Base-by-base conservation (phyloP, 2,329 filamentous ascomycete species). In the Elsinoe batatas region DNA sequence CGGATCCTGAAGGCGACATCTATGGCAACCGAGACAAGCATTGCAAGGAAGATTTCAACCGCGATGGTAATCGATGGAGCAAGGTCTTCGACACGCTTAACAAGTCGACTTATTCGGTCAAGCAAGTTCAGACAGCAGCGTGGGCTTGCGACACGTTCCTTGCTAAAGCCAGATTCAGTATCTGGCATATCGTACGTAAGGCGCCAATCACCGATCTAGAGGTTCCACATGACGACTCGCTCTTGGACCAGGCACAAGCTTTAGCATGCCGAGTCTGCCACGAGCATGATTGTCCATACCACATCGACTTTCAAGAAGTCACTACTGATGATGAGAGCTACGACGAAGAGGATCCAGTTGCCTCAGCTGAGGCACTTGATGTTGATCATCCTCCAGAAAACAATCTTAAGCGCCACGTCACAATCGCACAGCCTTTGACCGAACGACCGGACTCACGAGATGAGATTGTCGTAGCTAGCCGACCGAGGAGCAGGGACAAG, bases 141-240 rank as follows among this genome's bases (percentile, higher is more conserved):
- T 54, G 69, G 3, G 62, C 69, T 3, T 73, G 71, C 57, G 63
- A 68, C 17, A 63, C 62, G 5, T 71, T 74, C 33, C 59, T 67
- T 13, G 60, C 64, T 3, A 62, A 67, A 17, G 65, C 67, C 13
- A 60, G 61, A 1, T 67, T 74, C 53, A 70, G 67, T 36, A 57
- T 74, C 2, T 74, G 71, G 71, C 71, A 74, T 36, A 59, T 75
- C 22, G 71, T 66, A 13, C 59, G 67, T 49, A 65, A 65, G 38
- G 65, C 64, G 51, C 53, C 61, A 15, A 20, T 56, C 12, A 56
- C 64, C 22, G 59, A 58, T 38, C 44, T 42, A 2, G 35, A 33
- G 11, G 53, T 56, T 32, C 26, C 47, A 17, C 43, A 47, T 8
- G 40, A 57, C 17, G 38, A 22, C 2, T 30, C 40, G 4, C 47